Conservation (phyloP, 768 basidiomycete genomes). For the Cystofilobasidium macerans region DNA sequence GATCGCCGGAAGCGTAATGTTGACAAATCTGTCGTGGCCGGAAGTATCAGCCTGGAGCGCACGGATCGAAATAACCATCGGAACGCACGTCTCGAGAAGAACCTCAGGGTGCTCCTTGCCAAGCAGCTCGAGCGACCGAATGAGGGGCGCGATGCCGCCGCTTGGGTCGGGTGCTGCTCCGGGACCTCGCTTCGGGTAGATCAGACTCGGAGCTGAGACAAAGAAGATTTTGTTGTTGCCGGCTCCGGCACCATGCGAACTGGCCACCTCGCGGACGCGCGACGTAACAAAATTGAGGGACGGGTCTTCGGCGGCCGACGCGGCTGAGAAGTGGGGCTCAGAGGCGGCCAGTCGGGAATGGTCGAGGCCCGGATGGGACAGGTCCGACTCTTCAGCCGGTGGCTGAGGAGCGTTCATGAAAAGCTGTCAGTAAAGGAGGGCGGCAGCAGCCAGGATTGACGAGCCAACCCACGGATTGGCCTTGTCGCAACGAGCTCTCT, state of each 20-base stretch:
- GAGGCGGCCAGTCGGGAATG: slow-evolving; percentile 12
- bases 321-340: slow-evolving; percentile 13
- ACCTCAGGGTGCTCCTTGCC: neutral
- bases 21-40: slow-evolving; percentile 5
- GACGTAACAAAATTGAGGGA: slow-evolving; percentile 14
- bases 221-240: slow-evolving; percentile 18
- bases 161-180: neutral
- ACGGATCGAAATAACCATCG: no score
- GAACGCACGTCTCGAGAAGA: slow-evolving; percentile 15
- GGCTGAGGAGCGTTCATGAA: no score
- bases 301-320: slow-evolving; percentile 21
- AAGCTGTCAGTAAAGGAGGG: no score
- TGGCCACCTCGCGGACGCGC: slow-evolving; percentile 15
- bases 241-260: neutral
- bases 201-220: slow-evolving; percentile 8
- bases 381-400: slow-evolving; percentile 16
- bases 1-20: slow-evolving; percentile 18
- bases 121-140: neutral
- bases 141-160: slow-evolving; percentile 2
- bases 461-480: neutral
- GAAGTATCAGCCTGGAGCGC: neutral
- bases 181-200: slow-evolving; percentile 3
- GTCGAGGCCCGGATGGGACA: slow-evolving; percentile 20
- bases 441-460: neutral
- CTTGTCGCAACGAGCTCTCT: neutral